phyloP scores from a whole-genome alignment of 2,329 filamentous ascomycete genomes.

The Rhinocladiella mackenziei region DNA sequence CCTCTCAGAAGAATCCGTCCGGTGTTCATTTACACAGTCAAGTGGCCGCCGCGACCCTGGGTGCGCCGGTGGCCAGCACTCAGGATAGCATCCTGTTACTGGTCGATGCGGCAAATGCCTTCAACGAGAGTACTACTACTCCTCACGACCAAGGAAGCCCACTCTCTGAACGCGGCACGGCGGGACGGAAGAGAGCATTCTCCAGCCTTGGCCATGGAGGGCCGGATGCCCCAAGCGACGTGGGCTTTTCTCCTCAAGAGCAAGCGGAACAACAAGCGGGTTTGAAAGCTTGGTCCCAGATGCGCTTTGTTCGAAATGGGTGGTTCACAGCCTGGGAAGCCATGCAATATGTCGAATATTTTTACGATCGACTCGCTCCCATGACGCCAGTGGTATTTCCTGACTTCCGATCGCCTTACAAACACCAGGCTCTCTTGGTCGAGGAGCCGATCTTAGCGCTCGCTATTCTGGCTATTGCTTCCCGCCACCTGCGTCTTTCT shows the following conservation, averaged over 20 bases:
- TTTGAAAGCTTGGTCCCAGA: conserved; percentile 80
- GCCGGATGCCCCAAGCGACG: conserved; percentile 31
- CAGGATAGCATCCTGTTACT: conserved; percentile 23
- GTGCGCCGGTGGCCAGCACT: conserved; percentile 18
- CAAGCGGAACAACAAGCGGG: conserved; percentile 56
- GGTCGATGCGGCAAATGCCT: conserved; percentile 21
- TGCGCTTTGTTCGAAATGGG: conserved; percentile 91
- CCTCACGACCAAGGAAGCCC: conserved; percentile 17
- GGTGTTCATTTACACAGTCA: conserved; percentile 22
- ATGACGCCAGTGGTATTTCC: conserved; percentile 91
- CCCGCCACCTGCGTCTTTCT: conserved; percentile 74
- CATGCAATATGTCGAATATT: conserved; percentile 91
- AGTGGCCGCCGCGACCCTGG: conserved; percentile 20
- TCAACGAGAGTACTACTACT: conserved; percentile 17
- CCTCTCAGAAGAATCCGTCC: conserved; percentile 3
- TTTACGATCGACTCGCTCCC: conserved; percentile 86
- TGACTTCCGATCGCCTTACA: conserved; percentile 77
- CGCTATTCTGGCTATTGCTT: conserved; percentile 85
- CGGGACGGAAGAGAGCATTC: conserved; percentile 16
- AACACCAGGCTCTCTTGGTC: conserved; percentile 73
- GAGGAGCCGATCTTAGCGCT: conserved; percentile 92
- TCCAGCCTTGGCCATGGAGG: conserved; percentile 17
- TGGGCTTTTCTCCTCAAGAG: conserved; percentile 18
- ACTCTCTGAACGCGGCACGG: conserved; percentile 19
- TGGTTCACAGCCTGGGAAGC: conserved; percentile 95